Evolutionary conservation across 371 early-diverging fungal species (phyloP).

Genomic region (Aphelidium insulamus): DNA sequence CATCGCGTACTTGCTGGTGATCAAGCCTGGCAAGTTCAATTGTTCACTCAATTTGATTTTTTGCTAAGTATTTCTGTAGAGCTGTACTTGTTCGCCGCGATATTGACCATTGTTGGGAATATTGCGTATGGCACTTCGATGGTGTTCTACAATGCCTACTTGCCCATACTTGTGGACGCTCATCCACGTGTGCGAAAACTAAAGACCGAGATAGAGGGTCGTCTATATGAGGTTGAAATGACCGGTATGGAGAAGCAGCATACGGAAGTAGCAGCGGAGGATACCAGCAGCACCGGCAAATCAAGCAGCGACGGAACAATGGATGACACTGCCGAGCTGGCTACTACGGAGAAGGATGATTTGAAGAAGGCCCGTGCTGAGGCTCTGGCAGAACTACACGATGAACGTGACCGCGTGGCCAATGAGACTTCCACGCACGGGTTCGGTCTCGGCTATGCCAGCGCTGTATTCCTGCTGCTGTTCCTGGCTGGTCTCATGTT

Average conservation of each 20-base stretch:
- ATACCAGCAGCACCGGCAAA: conserved; percentile 2
- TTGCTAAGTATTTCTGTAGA: neutral
- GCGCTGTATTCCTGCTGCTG: conserved; percentile 16
- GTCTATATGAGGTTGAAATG: no score
- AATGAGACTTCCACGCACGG: conserved; percentile 19
- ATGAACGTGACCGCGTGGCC: conserved; percentile 11
- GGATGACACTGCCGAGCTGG: no score
- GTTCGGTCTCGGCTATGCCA: conserved; percentile 18
- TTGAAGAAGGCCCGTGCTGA: no score
- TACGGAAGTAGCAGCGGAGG: neutral
- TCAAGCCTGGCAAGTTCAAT: neutral
- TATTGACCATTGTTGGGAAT: conserved; percentile 18
- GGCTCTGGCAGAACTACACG: no score
- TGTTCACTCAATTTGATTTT: neutral
- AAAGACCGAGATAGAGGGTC: no score
- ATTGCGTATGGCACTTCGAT: conserved; percentile 21
- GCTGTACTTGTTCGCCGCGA: conserved; percentile 14
- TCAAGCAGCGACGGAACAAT: no score
- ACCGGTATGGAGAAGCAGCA: neutral
- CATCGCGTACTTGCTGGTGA: conserved; percentile 4
- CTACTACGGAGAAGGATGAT: no score
- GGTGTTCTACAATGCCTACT: conserved; percentile 29
- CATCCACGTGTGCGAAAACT: conserved; percentile 13
- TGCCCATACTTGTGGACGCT: conserved; percentile 24
- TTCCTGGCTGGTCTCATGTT: conserved; percentile 16